Conservation (phyloP, 2,329 filamentous ascomycete genomes). For the Fusarium irregulare region DNA sequence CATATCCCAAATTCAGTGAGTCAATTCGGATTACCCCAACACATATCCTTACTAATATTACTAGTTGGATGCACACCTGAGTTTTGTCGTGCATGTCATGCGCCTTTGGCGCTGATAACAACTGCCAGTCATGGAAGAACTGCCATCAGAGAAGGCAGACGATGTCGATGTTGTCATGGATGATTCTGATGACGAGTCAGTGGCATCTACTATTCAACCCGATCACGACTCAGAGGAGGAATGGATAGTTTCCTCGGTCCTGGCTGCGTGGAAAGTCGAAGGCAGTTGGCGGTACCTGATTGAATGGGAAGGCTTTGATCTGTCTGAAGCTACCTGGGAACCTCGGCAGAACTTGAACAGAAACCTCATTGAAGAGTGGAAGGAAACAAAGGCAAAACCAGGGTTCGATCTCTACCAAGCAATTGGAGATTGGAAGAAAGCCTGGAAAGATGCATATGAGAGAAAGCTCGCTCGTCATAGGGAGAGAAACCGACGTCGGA, state of each 20-base stretch:
- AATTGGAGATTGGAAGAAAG: constrained; percentile 53
- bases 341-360: constrained; percentile 57
- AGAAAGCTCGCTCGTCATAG: constrained; percentile 53
- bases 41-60: not conserved
- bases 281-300: constrained; percentile 50
- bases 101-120: not conserved
- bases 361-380: constrained; percentile 58
- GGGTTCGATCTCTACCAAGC: constrained; percentile 53
- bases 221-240: constrained; percentile 55
- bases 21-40: not conserved
- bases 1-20: not conserved
- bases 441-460: constrained; percentile 42
- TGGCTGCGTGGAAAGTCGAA: constrained; percentile 56
- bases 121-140: not conserved
- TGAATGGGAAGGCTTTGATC: constrained; percentile 52
- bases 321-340: constrained; percentile 62
- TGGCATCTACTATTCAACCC: constrained; percentile 51
- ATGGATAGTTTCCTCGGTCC: constrained; percentile 63
- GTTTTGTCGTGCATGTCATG: not conserved
- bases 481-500: constrained; percentile 59
- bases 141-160: not conserved
- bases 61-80: not conserved
- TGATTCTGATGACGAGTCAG: constrained; percentile 46
- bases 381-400: constrained; percentile 53
- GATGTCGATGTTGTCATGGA: constrained; percentile 4